Evolutionary conservation across 345 rosid species (phyloP), one percentile per base, ranked within the genome.

Genomic region (Boechera retrofracta): DNA sequence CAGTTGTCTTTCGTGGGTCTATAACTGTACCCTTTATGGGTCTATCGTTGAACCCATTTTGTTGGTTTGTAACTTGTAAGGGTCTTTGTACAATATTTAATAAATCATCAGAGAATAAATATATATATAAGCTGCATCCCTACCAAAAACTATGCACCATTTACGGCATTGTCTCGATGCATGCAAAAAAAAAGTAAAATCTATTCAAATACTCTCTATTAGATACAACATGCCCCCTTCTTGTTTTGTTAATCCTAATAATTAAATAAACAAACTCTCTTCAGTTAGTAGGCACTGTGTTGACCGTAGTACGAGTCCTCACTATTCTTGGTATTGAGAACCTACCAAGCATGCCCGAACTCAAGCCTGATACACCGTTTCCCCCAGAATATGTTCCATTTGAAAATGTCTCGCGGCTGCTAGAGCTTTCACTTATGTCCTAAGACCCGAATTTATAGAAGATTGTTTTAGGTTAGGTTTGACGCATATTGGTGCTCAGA

Each of bases 361-460:
- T 54, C 5, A 58, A 41, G 11, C 33, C 35, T 62, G 51, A 41
- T 39, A n/a, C 65, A 38, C 65, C 36, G 52, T 63, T 70, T 70
- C 65, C 76, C 28, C 71, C 33, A 42, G 58, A 69, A 53, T 63
- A 16, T 70, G 51, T 54, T 70, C 80, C 65, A 18, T 77, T 45
- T 18, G 80, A 78, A 79, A 44, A 71, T 49, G 59, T 79, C 2
- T 56, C 59, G 0, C 51, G 45, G 69, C 55, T 79, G 31, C 55
- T 67, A 13, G 83, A 73, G 61, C 77, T 47, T 69, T 70, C 87
- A 15, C 69, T 79, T 49, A 67, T 44, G 21, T 85, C 88, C 96
- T 91, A 79, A 56, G 64, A 82, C 62, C 73, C 41, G 28, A 56
- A 64, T 53, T 31, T 31, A 29, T 16, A 54, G 0, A 74, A 12